A percentile compares a stretch with the other conserved stretches of the same genome.
phyloP scores from a whole-genome alignment of 768 basidiomycete species.

The Psilocybe azurescens region DNA sequence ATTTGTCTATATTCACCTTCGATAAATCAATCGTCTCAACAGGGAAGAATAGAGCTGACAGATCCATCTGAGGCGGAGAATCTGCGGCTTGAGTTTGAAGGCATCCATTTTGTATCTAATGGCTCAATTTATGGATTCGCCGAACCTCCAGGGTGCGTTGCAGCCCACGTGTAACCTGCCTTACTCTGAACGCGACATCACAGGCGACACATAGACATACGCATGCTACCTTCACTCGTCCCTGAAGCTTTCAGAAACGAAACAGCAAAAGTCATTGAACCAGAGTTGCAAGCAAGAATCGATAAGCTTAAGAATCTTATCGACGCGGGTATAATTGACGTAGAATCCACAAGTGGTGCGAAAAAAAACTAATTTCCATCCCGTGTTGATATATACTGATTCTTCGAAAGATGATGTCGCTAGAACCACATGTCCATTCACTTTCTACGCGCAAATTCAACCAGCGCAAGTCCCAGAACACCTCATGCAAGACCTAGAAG shows the following conservation, averaged over 20 bases:
- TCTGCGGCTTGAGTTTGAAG: constrained; percentile 74
- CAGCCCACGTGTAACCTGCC: background rate
- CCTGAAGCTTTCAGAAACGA: constrained; percentile 59
- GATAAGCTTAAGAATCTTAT: constrained; percentile 65
- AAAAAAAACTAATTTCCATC: background rate
- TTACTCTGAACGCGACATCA: background rate
- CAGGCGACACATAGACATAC: constrained; percentile 67
- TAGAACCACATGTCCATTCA: constrained; percentile 67
- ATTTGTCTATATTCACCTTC: background rate
- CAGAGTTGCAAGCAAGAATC: constrained; percentile 64
- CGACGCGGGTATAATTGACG: constrained; percentile 65
- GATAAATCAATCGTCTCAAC: constrained; percentile 5
- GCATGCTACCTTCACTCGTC: constrained; percentile 69
- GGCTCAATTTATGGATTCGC: constrained; percentile 83
- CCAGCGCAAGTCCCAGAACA: constrained; percentile 54
- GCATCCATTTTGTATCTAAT: constrained; percentile 73
- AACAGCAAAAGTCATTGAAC: constrained; percentile 61
- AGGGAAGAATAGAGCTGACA: constrained; percentile 79
- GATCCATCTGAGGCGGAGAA: constrained; percentile 58
- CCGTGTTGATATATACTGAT: background rate
- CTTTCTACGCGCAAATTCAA: constrained; percentile 68
- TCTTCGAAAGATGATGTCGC: constrained; percentile 45
- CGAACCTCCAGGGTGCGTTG: constrained; percentile 60
- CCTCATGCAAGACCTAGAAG: constrained; percentile 73
- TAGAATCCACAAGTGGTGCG: constrained; percentile 38